Percentiles rank a stretch among this genome's conserved stretches.
Evolutionary conservation across 805 yeast genomes (phyloP).

Genomic region (Wickerhamiella kurtzmanii): DNA sequence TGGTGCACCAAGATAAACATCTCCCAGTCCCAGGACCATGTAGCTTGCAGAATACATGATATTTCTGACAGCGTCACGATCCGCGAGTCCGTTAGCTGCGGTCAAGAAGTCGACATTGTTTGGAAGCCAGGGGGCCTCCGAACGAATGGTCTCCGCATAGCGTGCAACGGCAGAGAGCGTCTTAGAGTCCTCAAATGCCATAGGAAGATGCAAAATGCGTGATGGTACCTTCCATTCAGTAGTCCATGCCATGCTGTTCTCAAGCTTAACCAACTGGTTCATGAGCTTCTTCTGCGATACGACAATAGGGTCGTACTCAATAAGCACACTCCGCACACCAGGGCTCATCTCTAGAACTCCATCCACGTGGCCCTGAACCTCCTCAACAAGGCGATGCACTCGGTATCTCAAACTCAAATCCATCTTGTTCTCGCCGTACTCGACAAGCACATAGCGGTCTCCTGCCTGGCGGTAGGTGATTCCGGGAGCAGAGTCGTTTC

Average conservation of each 20-base stretch:
- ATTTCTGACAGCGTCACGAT: slow-evolving; percentile 60
- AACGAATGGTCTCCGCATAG: slow-evolving; percentile 84
- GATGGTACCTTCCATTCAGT: slow-evolving; percentile 80
- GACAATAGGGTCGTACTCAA: slow-evolving; percentile 59
- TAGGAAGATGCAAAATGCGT: slow-evolving; percentile 70
- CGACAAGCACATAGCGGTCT: slow-evolving; percentile 81
- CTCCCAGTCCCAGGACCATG: slow-evolving; percentile 90
- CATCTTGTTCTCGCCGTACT: slow-evolving; percentile 81
- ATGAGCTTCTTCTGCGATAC: slow-evolving; percentile 52
- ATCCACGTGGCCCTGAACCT: slow-evolving; percentile 47
- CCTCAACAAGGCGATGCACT: slow-evolving; percentile 65
- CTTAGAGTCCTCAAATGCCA: slow-evolving; percentile 90
- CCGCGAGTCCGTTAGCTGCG: slow-evolving; percentile 60
- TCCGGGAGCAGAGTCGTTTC: slow-evolving; percentile 45
- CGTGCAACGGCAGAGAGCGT: slow-evolving; percentile 82
- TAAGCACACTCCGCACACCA: slow-evolving; percentile 88
- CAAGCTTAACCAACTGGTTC: slow-evolving; percentile 51
- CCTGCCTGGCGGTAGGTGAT: slow-evolving; percentile 94
- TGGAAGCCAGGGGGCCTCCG: slow-evolving; percentile 95
- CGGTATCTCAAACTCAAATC: slow-evolving; percentile 78
- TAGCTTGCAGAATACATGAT: slow-evolving; percentile 82
- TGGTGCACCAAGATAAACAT: slow-evolving; percentile 95
- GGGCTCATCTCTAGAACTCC: slow-evolving; percentile 94
- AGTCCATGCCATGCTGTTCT: slow-evolving; percentile 32
- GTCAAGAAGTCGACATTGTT: slow-evolving; percentile 94